These are phyloP conservation scores for Sordariomycetes sp. DNA, from an alignment of 2,329 filamentous ascomycete genomes.

Conservation along the genomic window DNA sequence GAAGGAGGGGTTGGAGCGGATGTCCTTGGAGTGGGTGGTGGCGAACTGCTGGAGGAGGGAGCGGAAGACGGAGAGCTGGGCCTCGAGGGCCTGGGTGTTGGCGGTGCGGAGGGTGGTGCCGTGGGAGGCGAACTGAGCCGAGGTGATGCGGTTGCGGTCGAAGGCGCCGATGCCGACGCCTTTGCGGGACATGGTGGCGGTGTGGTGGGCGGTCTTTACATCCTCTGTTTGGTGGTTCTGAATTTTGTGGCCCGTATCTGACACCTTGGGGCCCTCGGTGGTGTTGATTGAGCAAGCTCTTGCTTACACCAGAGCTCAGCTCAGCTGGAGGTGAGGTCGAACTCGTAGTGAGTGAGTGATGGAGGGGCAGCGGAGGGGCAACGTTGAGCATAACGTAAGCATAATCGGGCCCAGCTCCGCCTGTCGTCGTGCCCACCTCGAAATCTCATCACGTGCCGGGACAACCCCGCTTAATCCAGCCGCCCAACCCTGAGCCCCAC, in stretches of 20 bases:
- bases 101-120: constrained; percentile 75
- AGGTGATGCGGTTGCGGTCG: constrained; percentile 72
- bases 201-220: not conserved
- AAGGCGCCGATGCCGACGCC: constrained; percentile 88
- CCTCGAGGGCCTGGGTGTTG: constrained; percentile 78
- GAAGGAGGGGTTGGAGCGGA: constrained; percentile 89
- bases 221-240: not conserved
- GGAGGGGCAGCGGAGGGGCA: not conserved
- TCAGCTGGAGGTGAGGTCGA: no score
- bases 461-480: not conserved
- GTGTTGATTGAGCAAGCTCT: no score
- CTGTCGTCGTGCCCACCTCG: not conserved
- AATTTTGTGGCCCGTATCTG: not conserved
- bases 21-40: constrained; percentile 87
- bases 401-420: not conserved
- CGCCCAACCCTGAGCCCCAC: constrained; percentile 4
- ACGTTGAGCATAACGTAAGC: not conserved
- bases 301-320: no score
- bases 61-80: constrained; percentile 92
- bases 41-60: constrained; percentile 92
- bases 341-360: no score
- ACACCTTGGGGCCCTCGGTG: no score
- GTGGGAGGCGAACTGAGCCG: constrained; percentile 83
- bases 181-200: constrained; percentile 52
- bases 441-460: constrained; percentile 2